Evolutionary conservation across 192 early-diverging fungal species (phyloP).

Genomic region (Coemansia sp.): DNA sequence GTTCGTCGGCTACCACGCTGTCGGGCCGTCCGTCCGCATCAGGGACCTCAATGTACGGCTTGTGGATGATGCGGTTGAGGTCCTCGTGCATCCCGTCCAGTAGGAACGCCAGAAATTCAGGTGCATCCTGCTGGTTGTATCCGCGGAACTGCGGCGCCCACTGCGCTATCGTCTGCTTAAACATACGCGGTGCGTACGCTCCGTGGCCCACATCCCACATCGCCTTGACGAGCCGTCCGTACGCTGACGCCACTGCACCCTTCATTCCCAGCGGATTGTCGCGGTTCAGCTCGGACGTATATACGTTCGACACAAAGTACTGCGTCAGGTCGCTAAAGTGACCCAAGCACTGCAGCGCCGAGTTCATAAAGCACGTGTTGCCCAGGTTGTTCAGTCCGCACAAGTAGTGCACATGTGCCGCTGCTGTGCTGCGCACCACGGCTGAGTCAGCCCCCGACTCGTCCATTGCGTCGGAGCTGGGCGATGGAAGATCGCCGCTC

Average conservation of each 20-base stretch:
- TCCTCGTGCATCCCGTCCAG: slow-evolving; percentile 88
- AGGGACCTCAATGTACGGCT: slow-evolving; percentile 78
- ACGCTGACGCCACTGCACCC: slow-evolving; percentile 68
- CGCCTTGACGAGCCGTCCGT: slow-evolving; percentile 63
- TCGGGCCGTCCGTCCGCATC: slow-evolving; percentile 69
- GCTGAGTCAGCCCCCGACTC: neutral
- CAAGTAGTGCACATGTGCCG: slow-evolving; percentile 43
- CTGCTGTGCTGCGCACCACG: neutral
- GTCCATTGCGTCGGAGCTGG: slow-evolving; percentile 1
- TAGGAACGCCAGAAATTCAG: slow-evolving; percentile 77
- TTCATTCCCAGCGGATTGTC: slow-evolving; percentile 76
- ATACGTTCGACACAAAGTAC: slow-evolving; percentile 62
- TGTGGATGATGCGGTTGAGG: slow-evolving; percentile 75
- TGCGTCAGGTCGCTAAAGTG: slow-evolving; percentile 67
- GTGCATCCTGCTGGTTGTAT: slow-evolving; percentile 83
- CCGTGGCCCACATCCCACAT: slow-evolving; percentile 61
- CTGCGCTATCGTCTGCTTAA: slow-evolving; percentile 66
- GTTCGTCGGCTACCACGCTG: slow-evolving; percentile 64
- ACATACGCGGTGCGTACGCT: slow-evolving; percentile 69
- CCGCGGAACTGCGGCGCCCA: slow-evolving; percentile 60
- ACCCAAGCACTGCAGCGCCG: slow-evolving; percentile 85
- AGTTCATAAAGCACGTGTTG: slow-evolving; percentile 93
- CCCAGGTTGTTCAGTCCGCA: slow-evolving; percentile 82
- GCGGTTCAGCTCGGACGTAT: slow-evolving; percentile 64
- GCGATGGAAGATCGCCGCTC: neutral